Evolutionary conservation across 768 basidiomycete genomes (phyloP).

Genomic region (Trametes elegans): DNA sequence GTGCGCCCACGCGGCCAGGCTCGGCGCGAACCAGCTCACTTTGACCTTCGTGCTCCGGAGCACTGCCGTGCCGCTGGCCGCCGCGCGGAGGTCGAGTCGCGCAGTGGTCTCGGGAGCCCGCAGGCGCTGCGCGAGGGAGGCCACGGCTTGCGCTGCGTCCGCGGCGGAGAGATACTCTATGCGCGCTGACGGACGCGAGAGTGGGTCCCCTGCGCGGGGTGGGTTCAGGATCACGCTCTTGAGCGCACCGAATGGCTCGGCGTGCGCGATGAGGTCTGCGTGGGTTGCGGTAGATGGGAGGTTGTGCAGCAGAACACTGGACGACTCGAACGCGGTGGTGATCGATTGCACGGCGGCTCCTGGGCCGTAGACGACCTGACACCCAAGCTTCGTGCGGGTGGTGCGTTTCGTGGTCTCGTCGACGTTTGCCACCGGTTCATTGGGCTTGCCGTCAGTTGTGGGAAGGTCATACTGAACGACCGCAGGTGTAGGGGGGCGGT

Average conservation of each 20-base stretch:
- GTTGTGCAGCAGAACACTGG: conserved; percentile 38
- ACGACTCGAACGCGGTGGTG: conserved; percentile 40
- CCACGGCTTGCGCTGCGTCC: conserved; percentile 35
- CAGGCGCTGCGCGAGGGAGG: not conserved
- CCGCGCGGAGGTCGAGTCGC: conserved; percentile 27
- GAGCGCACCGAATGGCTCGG: conserved; percentile 32
- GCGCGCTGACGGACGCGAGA: conserved; percentile 6
- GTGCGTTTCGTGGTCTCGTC: not conserved
- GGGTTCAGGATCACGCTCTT: conserved; percentile 27
- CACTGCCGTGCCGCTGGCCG: conserved; percentile 17
- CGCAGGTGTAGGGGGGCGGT: not conserved
- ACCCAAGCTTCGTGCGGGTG: conserved; percentile 30
- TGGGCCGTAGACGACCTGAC: conserved; percentile 34
- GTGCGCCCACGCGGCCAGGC: conserved; percentile 43
- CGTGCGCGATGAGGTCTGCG: conserved; percentile 33
- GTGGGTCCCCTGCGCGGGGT: not conserved
- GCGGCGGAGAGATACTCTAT: conserved; percentile 32
- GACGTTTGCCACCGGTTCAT: too few relatives aligned
- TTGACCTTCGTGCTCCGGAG: conserved; percentile 35
- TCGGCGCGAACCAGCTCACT: conserved; percentile 46
- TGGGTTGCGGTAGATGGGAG: conserved; percentile 33
- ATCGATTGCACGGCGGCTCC: conserved; percentile 33
- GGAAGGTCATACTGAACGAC: too few relatives aligned
- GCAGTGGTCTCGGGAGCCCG: conserved; percentile 25
- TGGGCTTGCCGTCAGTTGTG: too few relatives aligned